Conservation (phyloP, 2,329 filamentous ascomycete genomes). For the Aquanectria penicillioides region DNA sequence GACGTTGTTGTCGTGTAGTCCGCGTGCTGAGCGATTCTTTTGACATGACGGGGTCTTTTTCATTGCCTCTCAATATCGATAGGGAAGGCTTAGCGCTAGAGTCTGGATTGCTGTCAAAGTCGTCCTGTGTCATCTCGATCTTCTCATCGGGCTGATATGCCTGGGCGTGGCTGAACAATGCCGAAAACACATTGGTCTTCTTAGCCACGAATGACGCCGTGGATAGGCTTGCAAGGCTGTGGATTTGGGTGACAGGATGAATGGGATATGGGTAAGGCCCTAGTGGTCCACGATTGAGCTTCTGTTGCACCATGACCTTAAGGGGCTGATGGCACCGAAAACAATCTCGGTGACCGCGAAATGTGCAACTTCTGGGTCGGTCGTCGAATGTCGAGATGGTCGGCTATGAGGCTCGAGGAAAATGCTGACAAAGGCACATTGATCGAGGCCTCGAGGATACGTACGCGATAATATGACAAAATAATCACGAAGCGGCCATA, state of each 20-base stretch:
- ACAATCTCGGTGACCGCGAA: background rate
- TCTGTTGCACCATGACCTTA: background rate
- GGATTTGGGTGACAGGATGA: background rate
- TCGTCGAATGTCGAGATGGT: conserved; percentile 8
- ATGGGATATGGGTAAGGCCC: background rate
- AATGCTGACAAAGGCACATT: background rate
- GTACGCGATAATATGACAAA: too few relatives aligned
- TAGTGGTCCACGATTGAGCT: background rate
- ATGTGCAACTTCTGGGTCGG: conserved; percentile 6
- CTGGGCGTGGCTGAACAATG: conserved; percentile 35
- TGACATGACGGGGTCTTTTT: background rate
- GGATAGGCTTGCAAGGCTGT: background rate
- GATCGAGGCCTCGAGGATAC: too few relatives aligned
- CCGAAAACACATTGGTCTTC: conserved; percentile 32
- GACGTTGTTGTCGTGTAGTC: too few relatives aligned
- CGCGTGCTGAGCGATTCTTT: too few relatives aligned
- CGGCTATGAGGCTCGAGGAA: conserved; percentile 25
- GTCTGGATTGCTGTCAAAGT: conserved; percentile 48
- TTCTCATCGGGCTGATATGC: conserved; percentile 30
- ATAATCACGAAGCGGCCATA: background rate
- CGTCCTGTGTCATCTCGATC: conserved; percentile 33
- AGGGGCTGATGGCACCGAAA: background rate
- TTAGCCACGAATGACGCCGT: background rate
- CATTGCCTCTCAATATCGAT: conserved; percentile 29
- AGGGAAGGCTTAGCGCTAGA: conserved; percentile 44